Base-by-base conservation (phyloP, 202 grass and related monocot species). In the Schoenoplectus tabernaemontani region DNA sequence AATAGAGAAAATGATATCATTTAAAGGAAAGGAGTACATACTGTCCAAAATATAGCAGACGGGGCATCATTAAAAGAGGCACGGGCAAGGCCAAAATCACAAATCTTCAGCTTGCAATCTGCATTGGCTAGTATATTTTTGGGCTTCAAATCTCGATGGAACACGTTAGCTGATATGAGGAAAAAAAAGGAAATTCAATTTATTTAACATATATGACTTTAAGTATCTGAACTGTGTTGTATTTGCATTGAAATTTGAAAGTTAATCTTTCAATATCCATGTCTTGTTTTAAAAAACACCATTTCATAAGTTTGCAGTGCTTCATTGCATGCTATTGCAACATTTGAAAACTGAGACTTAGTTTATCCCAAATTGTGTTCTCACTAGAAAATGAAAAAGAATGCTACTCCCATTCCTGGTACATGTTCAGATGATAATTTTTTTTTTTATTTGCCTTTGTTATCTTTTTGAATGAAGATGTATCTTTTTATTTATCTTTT, bases 41-140 rank as follows among this genome's bases (percentile, higher is more conserved):
- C 95, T 78, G 95, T 98, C 95, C 95, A 98, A 90, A 98, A 95
- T 82, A 98, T 98, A 83, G 95, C 95, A 59, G 91, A 92, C 20
- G 95, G 95, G 75, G 89, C 85, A 82, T 98, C 95, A 90, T 92
- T 92, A 83, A 98, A 98, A 85, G 95, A 95, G 60, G 78, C 91
- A 82, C 95, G 89, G 1, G 95, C 95, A 87, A 98, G 91, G 78
- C 95, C 95, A 86, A 98, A 98, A 73, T 98, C 95, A 22, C 95
- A 98, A 23, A 98, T 98, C 83, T 98, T 98, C 80, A 98, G 38
- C 81, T 92, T 98, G 83, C 95, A 95, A 75, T 98, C 95, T 0
- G 95, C 87, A 72, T 98, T 98, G 32, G 95, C 95, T 41, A 98
- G 83, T 89, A 98, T 98, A 76, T 98, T 98, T 59, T 94, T 98